Percentiles rank a stretch among this genome's conserved stretches.
These are phyloP conservation scores for Kwoniella newhampshirensis DNA, from an alignment of 768 basidiomycete genomes.

Conservation along the genomic window DNA sequence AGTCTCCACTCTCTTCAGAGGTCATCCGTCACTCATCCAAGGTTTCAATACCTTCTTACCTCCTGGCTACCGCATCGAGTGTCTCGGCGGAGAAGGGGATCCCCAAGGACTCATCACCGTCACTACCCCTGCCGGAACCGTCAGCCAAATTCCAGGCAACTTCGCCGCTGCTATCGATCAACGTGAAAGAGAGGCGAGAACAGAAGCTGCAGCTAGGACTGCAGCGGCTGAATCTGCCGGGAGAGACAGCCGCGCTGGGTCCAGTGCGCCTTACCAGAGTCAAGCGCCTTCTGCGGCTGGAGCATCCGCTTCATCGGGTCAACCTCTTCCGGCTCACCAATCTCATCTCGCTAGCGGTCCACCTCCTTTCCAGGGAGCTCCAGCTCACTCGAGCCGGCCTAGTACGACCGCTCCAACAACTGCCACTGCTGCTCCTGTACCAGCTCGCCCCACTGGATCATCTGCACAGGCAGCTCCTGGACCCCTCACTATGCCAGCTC, in stretches of 20 bases:
- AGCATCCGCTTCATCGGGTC: not conserved
- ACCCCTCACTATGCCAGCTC: conserved; percentile 25
- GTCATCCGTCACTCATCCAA: conserved; percentile 85
- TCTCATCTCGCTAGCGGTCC: conserved; percentile 32
- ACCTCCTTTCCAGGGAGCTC: conserved; percentile 17
- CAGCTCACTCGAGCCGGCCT: conserved; percentile 5
- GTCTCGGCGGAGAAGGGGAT: conserved; percentile 42
- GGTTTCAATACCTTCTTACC: conserved; percentile 99
- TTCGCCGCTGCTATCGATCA: conserved; percentile 45
- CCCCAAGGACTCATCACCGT: conserved; percentile 49
- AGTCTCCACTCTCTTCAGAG: conserved; percentile 87
- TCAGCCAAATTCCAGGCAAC: conserved; percentile 48
- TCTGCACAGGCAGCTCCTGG: conserved; percentile 12
- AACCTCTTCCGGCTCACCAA: conserved; percentile 17
- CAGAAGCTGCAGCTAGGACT: conserved; percentile 7
- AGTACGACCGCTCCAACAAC: not conserved
- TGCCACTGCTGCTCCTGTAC: conserved; percentile 8
- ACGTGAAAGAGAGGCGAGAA: conserved; percentile 31
- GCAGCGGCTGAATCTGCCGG: conserved; percentile 3
- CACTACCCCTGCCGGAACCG: conserved; percentile 50
- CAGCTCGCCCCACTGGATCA: conserved; percentile 6
- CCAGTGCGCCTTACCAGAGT: not conserved
- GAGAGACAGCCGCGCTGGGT: conserved; percentile 2
- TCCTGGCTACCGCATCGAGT: conserved; percentile 86
- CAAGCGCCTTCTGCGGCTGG: conserved; percentile 9